Conservation (phyloP, 495 filamentous ascomycete genomes). For the Copromyces sp. region DNA sequence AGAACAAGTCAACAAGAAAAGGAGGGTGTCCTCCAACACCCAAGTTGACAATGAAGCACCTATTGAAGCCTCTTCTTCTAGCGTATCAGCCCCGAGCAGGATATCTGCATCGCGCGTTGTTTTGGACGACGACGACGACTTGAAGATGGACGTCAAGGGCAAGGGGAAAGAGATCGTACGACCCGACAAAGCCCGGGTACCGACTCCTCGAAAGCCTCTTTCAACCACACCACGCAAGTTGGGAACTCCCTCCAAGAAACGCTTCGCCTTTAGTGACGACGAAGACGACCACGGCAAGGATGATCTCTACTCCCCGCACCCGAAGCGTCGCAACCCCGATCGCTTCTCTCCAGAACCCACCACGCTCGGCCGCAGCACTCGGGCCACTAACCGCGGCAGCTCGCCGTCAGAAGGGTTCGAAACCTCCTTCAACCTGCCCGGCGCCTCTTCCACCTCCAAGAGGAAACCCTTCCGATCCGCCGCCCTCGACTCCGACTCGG, state of each 20-base stretch:
- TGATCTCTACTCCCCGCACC: neutral
- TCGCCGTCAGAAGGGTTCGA: neutral
- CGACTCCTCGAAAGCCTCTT: neutral
- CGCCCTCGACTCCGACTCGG: neutral
- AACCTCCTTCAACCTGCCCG: neutral
- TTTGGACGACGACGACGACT: constrained; percentile 15
- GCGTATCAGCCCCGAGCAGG: neutral
- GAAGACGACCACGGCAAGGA: neutral
- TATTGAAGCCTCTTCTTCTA: neutral
- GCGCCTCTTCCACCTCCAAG: neutral
- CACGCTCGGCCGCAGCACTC: neutral
- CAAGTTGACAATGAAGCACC: constrained; percentile 24
- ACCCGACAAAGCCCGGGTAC: neutral
- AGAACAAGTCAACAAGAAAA: constrained; percentile 7
- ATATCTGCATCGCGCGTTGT: neutral
- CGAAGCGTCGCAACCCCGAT: neutral
- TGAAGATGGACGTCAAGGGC: constrained; percentile 22
- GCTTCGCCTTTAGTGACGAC: neutral
- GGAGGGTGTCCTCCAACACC: constrained; percentile 7
- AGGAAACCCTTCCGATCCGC: neutral
- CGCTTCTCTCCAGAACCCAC: neutral
- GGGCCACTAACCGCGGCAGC: neutral
- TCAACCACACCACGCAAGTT: neutral
- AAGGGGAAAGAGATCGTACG: constrained; percentile 20
- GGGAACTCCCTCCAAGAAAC: neutral